A percentile compares a stretch with the other conserved stretches of the same genome.
These are phyloP conservation scores for Suillus alpinus DNA, from an alignment of 768 basidiomycete genomes.

Conservation along the genomic window DNA sequence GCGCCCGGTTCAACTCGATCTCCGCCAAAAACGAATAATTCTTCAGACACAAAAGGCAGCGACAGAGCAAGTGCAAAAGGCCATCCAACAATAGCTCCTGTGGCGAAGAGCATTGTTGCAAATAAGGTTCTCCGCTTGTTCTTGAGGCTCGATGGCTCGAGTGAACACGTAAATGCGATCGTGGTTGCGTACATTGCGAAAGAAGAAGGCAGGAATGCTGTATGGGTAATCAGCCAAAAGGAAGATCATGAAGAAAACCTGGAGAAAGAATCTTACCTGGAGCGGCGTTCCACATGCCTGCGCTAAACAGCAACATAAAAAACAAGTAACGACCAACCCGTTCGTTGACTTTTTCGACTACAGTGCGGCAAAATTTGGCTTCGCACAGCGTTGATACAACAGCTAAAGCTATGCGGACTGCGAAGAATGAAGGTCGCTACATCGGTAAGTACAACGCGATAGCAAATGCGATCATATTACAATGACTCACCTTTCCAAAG, in stretches of 20 bases:
- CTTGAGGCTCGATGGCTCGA: conserved; percentile 53
- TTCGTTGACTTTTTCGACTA: conserved; percentile 81
- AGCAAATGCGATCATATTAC: not conserved
- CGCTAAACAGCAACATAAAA: conserved; percentile 78
- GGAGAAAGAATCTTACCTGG: conserved; percentile 49
- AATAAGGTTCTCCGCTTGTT: conserved; percentile 57
- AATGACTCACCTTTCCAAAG: conserved; percentile 65
- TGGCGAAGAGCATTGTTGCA: conserved; percentile 70
- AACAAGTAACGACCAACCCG: conserved; percentile 92
- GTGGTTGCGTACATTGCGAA: conserved; percentile 91
- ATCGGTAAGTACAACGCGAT: conserved; percentile 10
- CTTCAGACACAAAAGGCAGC: conserved; percentile 87
- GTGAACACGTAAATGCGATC: conserved; percentile 70
- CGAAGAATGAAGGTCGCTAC: conserved; percentile 87
- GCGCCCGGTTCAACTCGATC: conserved; percentile 55
- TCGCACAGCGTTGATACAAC: conserved; percentile 74
- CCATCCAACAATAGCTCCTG: conserved; percentile 92
- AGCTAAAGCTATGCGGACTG: conserved; percentile 77
- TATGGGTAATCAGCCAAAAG: conserved; percentile 9
- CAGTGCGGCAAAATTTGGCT: conserved; percentile 76
- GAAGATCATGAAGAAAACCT: not conserved
- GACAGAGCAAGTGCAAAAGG: conserved; percentile 90
- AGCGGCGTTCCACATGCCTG: conserved; percentile 95
- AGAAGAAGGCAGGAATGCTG: conserved; percentile 92
- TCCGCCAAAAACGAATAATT: conserved; percentile 73